Evolutionary conservation across 2,329 filamentous ascomycete species (phyloP).

Genomic region (Xylariomycetidae sp.): DNA sequence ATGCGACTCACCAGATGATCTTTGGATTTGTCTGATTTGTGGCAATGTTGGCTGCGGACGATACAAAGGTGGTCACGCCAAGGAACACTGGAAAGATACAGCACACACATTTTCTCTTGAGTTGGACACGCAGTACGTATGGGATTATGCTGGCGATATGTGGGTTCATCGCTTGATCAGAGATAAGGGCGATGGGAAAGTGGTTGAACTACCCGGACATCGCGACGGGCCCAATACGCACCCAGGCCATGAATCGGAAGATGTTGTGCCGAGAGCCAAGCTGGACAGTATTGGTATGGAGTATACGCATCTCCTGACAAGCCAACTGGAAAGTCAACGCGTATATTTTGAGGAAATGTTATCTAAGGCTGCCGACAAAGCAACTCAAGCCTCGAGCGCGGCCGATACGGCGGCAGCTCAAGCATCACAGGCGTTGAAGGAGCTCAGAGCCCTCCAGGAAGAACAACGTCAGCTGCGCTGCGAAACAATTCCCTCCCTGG

Average conservation of each 20-base stretch:
- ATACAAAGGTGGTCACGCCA: constrained; percentile 90
- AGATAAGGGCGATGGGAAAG: constrained; percentile 86
- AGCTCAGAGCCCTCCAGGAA: constrained; percentile 48
- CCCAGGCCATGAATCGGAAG: constrained; percentile 43
- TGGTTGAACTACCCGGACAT: constrained; percentile 76
- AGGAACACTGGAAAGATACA: constrained; percentile 87
- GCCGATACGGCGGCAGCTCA: constrained; percentile 58
- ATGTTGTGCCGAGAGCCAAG: constrained; percentile 67
- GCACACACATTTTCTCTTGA: constrained; percentile 91
- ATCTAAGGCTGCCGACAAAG: constrained; percentile 85
- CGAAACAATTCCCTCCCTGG: constrained; percentile 62
- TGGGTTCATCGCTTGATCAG: constrained; percentile 96
- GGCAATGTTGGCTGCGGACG: constrained; percentile 89
- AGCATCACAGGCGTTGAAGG: constrained; percentile 43
- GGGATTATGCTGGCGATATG: constrained; percentile 94
- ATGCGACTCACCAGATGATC: constrained; percentile 74
- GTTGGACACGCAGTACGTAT: constrained; percentile 88
- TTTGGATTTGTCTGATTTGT: constrained; percentile 95
- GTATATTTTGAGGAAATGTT: constrained; percentile 93
- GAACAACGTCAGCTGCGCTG: constrained; percentile 47
- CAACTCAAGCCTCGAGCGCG: constrained; percentile 63
- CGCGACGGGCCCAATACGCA: constrained; percentile 25
- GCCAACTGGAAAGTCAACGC: constrained; percentile 87
- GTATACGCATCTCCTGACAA: constrained; percentile 90
- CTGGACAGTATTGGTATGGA: constrained; percentile 79